phyloP scores from a whole-genome alignment of 495 filamentous ascomycete species.

The Tricharina praecox region DNA sequence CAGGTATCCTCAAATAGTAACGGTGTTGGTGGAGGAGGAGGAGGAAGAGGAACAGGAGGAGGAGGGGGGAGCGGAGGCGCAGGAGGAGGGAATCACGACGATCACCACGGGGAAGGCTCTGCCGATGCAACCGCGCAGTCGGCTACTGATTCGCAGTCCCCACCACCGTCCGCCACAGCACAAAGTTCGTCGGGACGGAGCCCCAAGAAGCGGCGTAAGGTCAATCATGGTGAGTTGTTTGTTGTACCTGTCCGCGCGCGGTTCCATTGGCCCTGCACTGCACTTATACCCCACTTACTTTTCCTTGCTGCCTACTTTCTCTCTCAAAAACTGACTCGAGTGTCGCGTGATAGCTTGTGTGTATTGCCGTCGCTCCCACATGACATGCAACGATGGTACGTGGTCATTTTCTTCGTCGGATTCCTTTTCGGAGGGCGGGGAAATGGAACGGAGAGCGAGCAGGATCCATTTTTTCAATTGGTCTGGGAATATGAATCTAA shows the following conservation, averaged over 20 bases:
- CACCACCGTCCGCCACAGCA: slow-evolving; percentile 22
- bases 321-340: slow-evolving; percentile 31
- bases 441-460: too few relatives aligned
- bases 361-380: slow-evolving; percentile 99
- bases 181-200: slow-evolving; percentile 31
- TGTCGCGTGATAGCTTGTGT: slow-evolving; percentile 68
- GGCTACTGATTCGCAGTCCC: slow-evolving; percentile 19
- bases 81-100: too few relatives aligned
- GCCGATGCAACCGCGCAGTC: slow-evolving; percentile 4
- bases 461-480: background rate
- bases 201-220: slow-evolving; percentile 93
- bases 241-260: slow-evolving; percentile 5
- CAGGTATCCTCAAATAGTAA: slow-evolving; percentile 3
- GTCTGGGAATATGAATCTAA: background rate
- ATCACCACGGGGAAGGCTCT: slow-evolving; percentile 1
- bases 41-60: too few relatives aligned
- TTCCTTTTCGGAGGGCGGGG: too few relatives aligned
- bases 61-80: too few relatives aligned
- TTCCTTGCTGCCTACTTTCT: too few relatives aligned
- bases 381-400: slow-evolving; percentile 99
- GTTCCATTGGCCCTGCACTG: slow-evolving; percentile 18
- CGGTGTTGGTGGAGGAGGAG: too few relatives aligned
- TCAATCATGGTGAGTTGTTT: slow-evolving; percentile 97
- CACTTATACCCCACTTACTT: too few relatives aligned
- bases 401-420: background rate